phyloP scores from a whole-genome alignment of 1,284 basidiomycete species.

The Singerocomus rubriflavus region DNA sequence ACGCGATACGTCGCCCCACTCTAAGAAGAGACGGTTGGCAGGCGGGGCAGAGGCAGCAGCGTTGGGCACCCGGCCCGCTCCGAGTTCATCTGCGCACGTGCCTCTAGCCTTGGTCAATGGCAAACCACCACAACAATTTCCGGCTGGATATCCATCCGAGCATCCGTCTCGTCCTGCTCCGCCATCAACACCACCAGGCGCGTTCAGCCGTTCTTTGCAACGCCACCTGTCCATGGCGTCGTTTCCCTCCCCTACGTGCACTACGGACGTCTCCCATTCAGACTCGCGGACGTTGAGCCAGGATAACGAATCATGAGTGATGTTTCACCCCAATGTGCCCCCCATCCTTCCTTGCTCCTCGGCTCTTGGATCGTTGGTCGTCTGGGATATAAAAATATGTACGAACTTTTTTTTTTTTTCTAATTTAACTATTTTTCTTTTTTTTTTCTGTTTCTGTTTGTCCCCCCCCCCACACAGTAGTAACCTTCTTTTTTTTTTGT shows the following conservation, averaged over 20 bases:
- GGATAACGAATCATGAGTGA: constrained; percentile 16
- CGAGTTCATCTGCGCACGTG: constrained; percentile 2
- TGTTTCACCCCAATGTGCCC: no score
- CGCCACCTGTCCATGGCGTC: constrained; percentile 31
- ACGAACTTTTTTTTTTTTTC: constrained; percentile 5
- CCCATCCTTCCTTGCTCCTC: no score
- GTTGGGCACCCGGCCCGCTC: constrained; percentile 3
- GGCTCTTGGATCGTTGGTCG: no score
- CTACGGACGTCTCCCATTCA: constrained; percentile 11
- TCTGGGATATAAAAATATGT: constrained; percentile 4
- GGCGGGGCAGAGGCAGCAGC: background rate
- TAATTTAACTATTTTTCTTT: no score
- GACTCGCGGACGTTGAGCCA: constrained; percentile 28
- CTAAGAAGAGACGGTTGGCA: constrained; percentile 29
- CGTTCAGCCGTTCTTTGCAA: constrained; percentile 24
- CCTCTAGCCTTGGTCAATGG: constrained; percentile 28
- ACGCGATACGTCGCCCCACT: constrained; percentile 18
- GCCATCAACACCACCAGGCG: constrained; percentile 14
- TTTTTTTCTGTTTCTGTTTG: no score
- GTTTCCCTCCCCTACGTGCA: constrained; percentile 14
- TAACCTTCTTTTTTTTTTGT: no score
- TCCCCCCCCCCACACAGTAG: no score
- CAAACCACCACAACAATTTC: constrained; percentile 32
- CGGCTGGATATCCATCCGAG: constrained; percentile 21
- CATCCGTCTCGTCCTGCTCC: background rate